A percentile compares a stretch with the other conserved stretches of the same genome.
phyloP scores from a whole-genome alignment of 2,329 filamentous ascomycete genomes.

The Fusarium vanettenii region DNA sequence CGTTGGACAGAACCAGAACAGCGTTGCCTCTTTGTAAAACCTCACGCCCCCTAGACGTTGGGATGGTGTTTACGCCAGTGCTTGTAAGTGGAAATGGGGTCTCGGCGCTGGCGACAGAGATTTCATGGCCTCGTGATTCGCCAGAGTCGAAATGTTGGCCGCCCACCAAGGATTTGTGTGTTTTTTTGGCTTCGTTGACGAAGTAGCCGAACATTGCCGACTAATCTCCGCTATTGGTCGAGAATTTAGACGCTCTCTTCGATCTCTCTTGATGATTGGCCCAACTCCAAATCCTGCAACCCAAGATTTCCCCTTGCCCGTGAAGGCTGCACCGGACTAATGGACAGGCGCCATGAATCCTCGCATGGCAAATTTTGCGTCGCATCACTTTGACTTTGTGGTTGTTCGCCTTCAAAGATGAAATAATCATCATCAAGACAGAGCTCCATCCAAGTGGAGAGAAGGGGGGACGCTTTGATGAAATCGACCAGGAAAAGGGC shows the following conservation, averaged over 20 bases:
- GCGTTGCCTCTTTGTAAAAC: conserved; percentile 21
- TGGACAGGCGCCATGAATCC: conserved; percentile 26
- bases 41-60: conserved; percentile 20
- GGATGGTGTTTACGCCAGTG: conserved; percentile 17
- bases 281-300: conserved; percentile 18
- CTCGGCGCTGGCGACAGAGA: conserved; percentile 36
- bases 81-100: conserved; percentile 36
- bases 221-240: conserved; percentile 40
- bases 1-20: conserved; percentile 19
- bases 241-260: background rate
- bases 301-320: conserved; percentile 34
- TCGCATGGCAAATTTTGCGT: conserved; percentile 1
- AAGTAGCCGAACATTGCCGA: conserved; percentile 42
- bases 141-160: conserved; percentile 15
- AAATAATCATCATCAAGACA: background rate
- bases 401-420: conserved; percentile 1
- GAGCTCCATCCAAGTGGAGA: conserved; percentile 10
- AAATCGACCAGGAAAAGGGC: conserved; percentile 28
- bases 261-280: conserved; percentile 26
- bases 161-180: conserved; percentile 15
- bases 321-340: conserved; percentile 36
- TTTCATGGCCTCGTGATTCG: conserved; percentile 40
- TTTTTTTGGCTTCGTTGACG: conserved; percentile 7
- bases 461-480: conserved; percentile 19
- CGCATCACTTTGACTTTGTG: conserved; percentile 12